Base-by-base conservation (phyloP, 108 stramenopile genomes). In the Hondaea fermentalgiana region DNA sequence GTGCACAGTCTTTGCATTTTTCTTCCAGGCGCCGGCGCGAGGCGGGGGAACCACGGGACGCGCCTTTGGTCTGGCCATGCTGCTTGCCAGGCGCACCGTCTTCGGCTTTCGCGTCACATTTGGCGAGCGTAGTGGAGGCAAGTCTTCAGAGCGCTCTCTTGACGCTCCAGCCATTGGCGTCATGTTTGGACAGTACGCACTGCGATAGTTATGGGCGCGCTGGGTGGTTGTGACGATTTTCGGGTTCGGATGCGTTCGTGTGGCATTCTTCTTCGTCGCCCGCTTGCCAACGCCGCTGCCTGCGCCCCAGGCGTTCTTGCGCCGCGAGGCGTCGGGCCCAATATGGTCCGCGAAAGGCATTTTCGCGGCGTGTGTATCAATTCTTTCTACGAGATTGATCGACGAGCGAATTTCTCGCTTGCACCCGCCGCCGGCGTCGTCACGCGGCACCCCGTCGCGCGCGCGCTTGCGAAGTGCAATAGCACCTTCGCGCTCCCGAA, bases 331-430 rank as follows among this genome's bases (percentile, higher is more conserved):
- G 3, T 83, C 76, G 3, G 76, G 76, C 51, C 76, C 76, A 83
- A 83, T 83, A 53, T 83, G 76, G 49, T 83, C 76, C 45, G 76
- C n/a, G 76, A 53, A 83, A 6, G 51, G 49, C 76, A 83, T 83
- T 35, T 69, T 69, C 10, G 21, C 12, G 42, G 21, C 25, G 42
- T n/a, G 59, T 59, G n/a, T 59, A 19, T n/a, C 64, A 3, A 17
- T 23, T 28, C 64, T 69, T 23, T 0, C 42, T 3, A 69, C 64
- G 35, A 8, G 42, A 59, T 1, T 59, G 19, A 59, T 19, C 59
- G 19, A 19, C 19, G n/a, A 23, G 21, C 59, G 59, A 2, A 35
- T 2, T 35, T 35, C 35, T 35, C 1, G 35, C 35, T 35, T 2
- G 35, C 35, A 35, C 35, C 35, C 0, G 35, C 35, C 35, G 2